Evolutionary conservation across 148 eudicot species (phyloP), one percentile per base, ranked within the genome.

Genomic region (Arbutus unedo): DNA sequence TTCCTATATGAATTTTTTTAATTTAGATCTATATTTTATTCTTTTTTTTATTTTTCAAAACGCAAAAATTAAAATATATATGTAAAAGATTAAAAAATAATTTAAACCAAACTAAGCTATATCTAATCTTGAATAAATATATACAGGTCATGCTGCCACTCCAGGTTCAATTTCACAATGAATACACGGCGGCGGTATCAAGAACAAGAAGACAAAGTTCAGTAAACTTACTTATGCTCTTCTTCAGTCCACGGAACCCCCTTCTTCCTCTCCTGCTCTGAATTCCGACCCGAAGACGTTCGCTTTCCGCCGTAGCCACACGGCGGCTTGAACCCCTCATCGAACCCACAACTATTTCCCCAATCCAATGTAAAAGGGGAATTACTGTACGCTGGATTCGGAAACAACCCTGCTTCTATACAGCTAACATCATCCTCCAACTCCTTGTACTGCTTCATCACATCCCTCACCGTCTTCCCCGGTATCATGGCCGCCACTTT

Each of bases 161-260:
- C 38, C 38, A 31, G 38, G 38, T 56, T 19, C 3, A 70, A 80
- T 55, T 59, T 5, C 19, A 56, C 41, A 74, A 38, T 23, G 48
- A 43, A 48, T 9, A n/a, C 3, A 48, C 14, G 21, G 4, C 44
- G 45, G 75, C 50, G 72, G 48, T 9, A n/a, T 18, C 18, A 49
- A 68, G 5, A 83, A 79, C 8, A 74, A 44, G 45, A 67, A 84
- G 4, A 67, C n/a, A 62, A 9, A 38, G 21, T 43, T 13, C 15
- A 21, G 43, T 23, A 21, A 60, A 92, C 93, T 89, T 85, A 97
- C 99, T 90, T 97, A 47, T 97, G 99, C 84, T 97, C 99, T 79
- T 94, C 97, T 82, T 97, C 99, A 0, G 99, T 97, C 99, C 99
- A 97, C 19, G 99, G 99, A 80, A 97, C 91, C 50, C 99, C 99